These are phyloP conservation scores for Metschnikowia similis DNA, from an alignment of 805 yeast species.

Conservation along the genomic window DNA sequence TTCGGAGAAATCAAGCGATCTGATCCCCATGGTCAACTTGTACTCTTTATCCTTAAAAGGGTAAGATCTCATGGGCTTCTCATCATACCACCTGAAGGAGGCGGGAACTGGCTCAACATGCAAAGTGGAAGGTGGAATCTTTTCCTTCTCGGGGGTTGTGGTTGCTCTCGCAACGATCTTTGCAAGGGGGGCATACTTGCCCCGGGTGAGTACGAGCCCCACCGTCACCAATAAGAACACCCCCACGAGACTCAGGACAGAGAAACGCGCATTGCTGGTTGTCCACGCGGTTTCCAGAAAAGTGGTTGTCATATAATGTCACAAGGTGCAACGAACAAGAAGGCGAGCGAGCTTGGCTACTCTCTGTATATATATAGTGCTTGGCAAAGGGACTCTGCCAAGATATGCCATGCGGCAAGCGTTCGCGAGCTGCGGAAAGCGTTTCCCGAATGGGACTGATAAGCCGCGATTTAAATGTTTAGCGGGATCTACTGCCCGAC, in stretches of 20 bases:
- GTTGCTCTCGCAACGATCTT: background rate
- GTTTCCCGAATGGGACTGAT: background rate
- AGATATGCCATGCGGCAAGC: background rate
- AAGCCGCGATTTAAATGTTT: background rate
- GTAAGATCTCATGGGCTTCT: slow-evolving; percentile 15
- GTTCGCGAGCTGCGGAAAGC: background rate
- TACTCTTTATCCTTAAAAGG: slow-evolving; percentile 63
- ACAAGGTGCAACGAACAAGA: background rate
- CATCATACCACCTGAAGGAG: slow-evolving; percentile 13
- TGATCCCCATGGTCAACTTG: slow-evolving; percentile 20
- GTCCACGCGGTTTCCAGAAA: background rate
- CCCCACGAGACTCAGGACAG: background rate
- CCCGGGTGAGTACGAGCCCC: background rate
- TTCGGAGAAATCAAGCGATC: slow-evolving; percentile 29
- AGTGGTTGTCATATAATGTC: background rate
- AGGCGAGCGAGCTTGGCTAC: too few relatives aligned
- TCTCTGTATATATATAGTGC: background rate
- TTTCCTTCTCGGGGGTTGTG: background rate
- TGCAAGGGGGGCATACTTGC: background rate
- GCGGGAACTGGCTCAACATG: slow-evolving; percentile 10
- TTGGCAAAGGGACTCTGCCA: background rate
- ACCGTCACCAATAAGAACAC: background rate
- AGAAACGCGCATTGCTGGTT: background rate
- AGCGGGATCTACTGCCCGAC: too few relatives aligned
- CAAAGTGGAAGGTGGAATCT: background rate